These are phyloP conservation scores for Plasmopara muralis DNA, from an alignment of 352 stramenopile genomes.

Conservation along the genomic window DNA sequence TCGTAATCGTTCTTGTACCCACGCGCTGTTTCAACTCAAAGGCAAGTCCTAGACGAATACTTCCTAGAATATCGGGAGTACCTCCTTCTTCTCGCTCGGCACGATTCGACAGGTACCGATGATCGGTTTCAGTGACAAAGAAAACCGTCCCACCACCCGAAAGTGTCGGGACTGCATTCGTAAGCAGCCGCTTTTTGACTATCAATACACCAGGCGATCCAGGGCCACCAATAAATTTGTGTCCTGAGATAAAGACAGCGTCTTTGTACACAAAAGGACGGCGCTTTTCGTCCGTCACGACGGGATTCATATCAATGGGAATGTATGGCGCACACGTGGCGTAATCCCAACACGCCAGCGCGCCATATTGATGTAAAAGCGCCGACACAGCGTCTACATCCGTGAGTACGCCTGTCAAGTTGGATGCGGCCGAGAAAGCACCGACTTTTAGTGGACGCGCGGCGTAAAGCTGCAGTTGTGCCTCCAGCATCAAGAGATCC, in stretches of 20 bases:
- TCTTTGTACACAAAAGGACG: constrained; percentile 78
- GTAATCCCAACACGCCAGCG: constrained; percentile 95
- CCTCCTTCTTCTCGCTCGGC: constrained; percentile 92
- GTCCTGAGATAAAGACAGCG: constrained; percentile 92
- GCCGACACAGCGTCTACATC: constrained; percentile 88
- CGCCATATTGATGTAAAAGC: constrained; percentile 88
- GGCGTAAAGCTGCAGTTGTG: constrained; percentile 43
- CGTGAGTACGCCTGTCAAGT: constrained; percentile 92
- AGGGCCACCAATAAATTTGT: constrained; percentile 95
- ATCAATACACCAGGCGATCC: constrained; percentile 92
- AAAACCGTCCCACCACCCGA: constrained; percentile 55
- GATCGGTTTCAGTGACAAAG: constrained; percentile 57
- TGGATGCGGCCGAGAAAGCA: constrained; percentile 92
- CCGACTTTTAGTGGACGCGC: constrained; percentile 69
- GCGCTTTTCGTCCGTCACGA: constrained; percentile 29
- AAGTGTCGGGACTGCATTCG: constrained; percentile 48
- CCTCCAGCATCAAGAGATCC: constrained; percentile 46
- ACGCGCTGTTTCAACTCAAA: constrained; percentile 89
- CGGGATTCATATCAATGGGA: constrained; percentile 94
- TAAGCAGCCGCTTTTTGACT: constrained; percentile 89
- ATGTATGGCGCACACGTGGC: constrained; percentile 93
- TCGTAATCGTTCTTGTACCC: constrained; percentile 45
- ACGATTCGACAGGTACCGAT: constrained; percentile 78
- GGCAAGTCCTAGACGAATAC: constrained; percentile 89
- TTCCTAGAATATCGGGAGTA: constrained; percentile 94